Conservation (phyloP, 495 filamentous ascomycete genomes). For the Aspergillus sclerotioniger region DNA sequence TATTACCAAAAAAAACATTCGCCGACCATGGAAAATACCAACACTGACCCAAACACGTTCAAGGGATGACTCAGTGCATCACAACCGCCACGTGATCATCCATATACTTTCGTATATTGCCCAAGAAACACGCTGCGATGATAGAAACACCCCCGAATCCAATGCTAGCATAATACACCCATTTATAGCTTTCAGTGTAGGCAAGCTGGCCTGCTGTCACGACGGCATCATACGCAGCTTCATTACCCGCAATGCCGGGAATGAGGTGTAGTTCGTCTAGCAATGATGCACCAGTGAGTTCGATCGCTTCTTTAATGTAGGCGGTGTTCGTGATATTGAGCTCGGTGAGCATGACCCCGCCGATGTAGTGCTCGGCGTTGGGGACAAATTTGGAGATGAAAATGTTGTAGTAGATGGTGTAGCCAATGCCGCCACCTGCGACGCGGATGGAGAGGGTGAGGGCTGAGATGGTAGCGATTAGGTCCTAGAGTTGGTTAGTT, state of each 20-base stretch:
- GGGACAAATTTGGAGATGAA: constrained; percentile 64
- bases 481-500: constrained; percentile 41
- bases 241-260: constrained; percentile 56
- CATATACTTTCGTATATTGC: constrained; percentile 64
- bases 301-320: constrained; percentile 47
- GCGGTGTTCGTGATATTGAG: constrained; percentile 52
- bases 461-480: constrained; percentile 72
- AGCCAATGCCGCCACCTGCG: constrained; percentile 68
- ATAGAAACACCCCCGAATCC: constrained; percentile 65
- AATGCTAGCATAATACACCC: constrained; percentile 66
- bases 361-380: constrained; percentile 50
- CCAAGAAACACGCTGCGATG: constrained; percentile 60
- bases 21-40: not conserved
- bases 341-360: constrained; percentile 48
- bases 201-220: constrained; percentile 61
- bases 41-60: not conserved
- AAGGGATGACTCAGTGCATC: constrained; percentile 29
- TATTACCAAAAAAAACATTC: too few species aligned
- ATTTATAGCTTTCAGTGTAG: constrained; percentile 63
- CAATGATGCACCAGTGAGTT: constrained; percentile 56
- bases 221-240: constrained; percentile 53
- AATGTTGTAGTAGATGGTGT: constrained; percentile 74
- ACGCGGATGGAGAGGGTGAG: constrained; percentile 73
- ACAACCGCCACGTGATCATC: constrained; percentile 68
- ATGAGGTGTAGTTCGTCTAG: constrained; percentile 51